Conservation (phyloP, 371 early-diverging fungal genomes). For the Vittaforma corneae region DNA sequence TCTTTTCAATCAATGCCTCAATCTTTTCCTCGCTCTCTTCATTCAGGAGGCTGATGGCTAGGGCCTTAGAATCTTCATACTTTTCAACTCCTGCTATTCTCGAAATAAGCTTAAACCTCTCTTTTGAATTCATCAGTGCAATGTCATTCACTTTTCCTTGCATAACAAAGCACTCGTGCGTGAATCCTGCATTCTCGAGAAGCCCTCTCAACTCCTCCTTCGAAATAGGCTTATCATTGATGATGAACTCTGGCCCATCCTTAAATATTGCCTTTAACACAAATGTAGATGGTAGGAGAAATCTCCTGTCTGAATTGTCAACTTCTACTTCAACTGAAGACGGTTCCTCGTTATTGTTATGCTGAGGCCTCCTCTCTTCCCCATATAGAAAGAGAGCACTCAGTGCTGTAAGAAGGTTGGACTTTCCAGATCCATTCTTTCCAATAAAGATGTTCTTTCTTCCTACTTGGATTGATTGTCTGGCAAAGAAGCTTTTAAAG, state of each 20-base stretch:
- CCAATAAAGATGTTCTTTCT: slow-evolving; percentile 61
- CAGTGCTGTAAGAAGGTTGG: slow-evolving; percentile 90
- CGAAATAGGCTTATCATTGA: slow-evolving; percentile 76
- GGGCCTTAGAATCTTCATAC: slow-evolving; percentile 81
- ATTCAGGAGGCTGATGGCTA: slow-evolving; percentile 75
- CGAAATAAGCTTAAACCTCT: slow-evolving; percentile 77
- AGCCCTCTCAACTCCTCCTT: slow-evolving; percentile 75
- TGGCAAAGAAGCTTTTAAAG: slow-evolving; percentile 50
- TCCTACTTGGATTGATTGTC: slow-evolving; percentile 27
- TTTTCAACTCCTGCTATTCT: slow-evolving; percentile 92
- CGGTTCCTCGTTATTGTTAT: slow-evolving; percentile 30
- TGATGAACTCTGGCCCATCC: slow-evolving; percentile 79
- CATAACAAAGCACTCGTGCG: slow-evolving; percentile 89
- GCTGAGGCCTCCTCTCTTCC: slow-evolving; percentile 75
- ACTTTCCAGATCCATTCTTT: slow-evolving; percentile 94
- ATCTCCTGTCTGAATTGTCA: slow-evolving; percentile 80
- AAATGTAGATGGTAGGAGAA: slow-evolving; percentile 74
- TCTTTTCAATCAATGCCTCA: slow-evolving; percentile 69
- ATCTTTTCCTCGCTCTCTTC: slow-evolving; percentile 70
- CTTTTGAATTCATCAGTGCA: slow-evolving; percentile 77
- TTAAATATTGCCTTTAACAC: slow-evolving; percentile 78
- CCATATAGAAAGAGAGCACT: slow-evolving; percentile 66
- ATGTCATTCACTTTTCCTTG: slow-evolving; percentile 87
- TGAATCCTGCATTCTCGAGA: slow-evolving; percentile 87
- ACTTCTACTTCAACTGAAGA: slow-evolving; percentile 91